These are phyloP conservation scores for Tanozyma kutaoensis DNA, from an alignment of 805 yeast genomes.

Conservation along the genomic window DNA sequence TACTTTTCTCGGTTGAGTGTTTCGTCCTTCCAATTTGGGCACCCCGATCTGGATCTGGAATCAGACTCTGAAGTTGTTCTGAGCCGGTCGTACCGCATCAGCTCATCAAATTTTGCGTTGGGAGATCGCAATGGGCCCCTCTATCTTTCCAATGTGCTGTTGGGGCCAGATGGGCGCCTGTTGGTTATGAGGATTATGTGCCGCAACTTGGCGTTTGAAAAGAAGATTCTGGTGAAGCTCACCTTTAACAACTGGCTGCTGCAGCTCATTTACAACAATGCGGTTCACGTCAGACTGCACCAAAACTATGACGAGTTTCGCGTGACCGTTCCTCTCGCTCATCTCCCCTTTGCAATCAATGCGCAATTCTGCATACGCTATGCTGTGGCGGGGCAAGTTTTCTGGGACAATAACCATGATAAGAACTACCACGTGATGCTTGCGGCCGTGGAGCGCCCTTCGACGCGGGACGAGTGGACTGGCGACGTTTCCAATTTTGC, in stretches of 20 bases:
- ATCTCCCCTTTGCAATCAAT: constrained; percentile 15
- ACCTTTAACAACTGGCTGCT: constrained; percentile 38
- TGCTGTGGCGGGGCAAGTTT: constrained; percentile 11
- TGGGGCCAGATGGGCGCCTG: constrained; percentile 11
- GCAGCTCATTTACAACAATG: constrained; percentile 10
- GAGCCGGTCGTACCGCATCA: constrained; percentile 2
- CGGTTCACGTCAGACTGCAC: constrained; percentile 10
- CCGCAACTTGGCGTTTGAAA: constrained; percentile 24
- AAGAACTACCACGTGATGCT: constrained; percentile 23
- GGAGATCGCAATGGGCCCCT: constrained; percentile 9
- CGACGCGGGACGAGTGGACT: no score
- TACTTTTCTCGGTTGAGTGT: constrained; percentile 12
- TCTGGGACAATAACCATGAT: constrained; percentile 26
- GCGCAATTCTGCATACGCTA: constrained; percentile 23
- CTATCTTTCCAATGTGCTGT: constrained; percentile 22
- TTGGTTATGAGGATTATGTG: constrained; percentile 15
- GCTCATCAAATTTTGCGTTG: constrained; percentile 5
- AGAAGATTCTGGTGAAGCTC: constrained; percentile 26
- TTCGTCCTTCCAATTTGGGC: constrained; percentile 9
- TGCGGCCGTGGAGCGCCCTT: no score
- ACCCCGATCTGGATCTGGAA: constrained; percentile 9
- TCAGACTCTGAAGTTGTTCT: constrained; percentile 3
- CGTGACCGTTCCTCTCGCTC: constrained; percentile 32
- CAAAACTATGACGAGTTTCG: constrained; percentile 32
- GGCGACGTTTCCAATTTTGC: no score